A percentile compares a stretch with the other conserved stretches of the same genome.
These are phyloP conservation scores for Fusarium oligoseptatum DNA, from an alignment of 2,329 filamentous ascomycete genomes.

Conservation along the genomic window DNA sequence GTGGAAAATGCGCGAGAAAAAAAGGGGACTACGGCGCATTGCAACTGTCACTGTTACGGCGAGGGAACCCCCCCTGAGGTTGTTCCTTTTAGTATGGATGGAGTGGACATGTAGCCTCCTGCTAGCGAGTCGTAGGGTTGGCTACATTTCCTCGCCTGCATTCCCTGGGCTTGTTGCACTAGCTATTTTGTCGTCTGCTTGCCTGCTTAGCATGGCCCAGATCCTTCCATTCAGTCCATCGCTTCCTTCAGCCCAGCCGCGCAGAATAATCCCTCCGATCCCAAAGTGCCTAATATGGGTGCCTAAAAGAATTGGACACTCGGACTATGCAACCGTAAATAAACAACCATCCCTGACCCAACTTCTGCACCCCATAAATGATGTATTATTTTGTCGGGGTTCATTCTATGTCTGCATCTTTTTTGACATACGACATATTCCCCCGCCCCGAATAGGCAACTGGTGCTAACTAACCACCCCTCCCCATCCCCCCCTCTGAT, in stretches of 20 bases:
- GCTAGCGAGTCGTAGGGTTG: slow-evolving; percentile 17
- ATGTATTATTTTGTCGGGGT: neutral
- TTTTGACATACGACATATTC: neutral
- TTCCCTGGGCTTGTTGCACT: slow-evolving; percentile 2
- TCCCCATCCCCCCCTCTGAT: neutral
- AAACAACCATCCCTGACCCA: neutral
- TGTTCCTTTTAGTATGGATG: slow-evolving; percentile 12
- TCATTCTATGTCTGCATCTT: neutral
- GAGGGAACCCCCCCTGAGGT: slow-evolving; percentile 3
- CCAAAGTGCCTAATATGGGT: neutral
- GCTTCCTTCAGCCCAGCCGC: neutral
- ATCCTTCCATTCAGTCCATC: neutral
- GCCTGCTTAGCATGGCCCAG: neutral
- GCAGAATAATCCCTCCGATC: slow-evolving; percentile 4
- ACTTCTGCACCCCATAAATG: neutral
- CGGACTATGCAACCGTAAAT: neutral
- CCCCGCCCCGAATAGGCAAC: slow-evolving; percentile 27
- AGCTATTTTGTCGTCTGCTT: neutral
- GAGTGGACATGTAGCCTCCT: slow-evolving; percentile 6
- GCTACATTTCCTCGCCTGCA: slow-evolving; percentile 26
- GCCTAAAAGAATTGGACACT: neutral
- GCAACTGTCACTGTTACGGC: neutral
- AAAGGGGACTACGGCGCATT: neutral
- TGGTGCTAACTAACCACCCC: slow-evolving; percentile 3
- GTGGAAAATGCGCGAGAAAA: neutral